A percentile compares a stretch with the other conserved stretches of the same genome.
These are phyloP conservation scores for Pythium chondricola DNA, from an alignment of 352 stramenopile genomes.

Conservation along the genomic window DNA sequence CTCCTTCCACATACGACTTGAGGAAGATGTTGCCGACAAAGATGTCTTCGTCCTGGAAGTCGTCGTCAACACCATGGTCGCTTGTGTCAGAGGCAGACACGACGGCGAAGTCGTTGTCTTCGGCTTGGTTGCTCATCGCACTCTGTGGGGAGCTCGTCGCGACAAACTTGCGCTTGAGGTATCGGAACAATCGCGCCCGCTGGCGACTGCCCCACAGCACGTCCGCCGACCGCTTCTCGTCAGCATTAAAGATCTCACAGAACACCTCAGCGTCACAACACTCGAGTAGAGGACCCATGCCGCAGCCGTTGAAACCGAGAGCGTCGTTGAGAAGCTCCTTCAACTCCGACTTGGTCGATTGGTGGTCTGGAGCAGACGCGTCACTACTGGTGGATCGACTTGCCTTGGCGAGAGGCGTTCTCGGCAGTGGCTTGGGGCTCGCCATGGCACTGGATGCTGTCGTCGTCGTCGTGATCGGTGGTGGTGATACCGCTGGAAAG, in stretches of 20 bases:
- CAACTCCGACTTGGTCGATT: slow-evolving; percentile 32
- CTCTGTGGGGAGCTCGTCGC: slow-evolving; percentile 18
- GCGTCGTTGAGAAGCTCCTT: slow-evolving; percentile 59
- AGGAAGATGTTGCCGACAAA: slow-evolving; percentile 82
- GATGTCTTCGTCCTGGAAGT: slow-evolving; percentile 44
- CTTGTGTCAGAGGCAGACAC: slow-evolving; percentile 2
- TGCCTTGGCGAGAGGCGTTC: background rate
- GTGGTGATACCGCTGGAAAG: background rate
- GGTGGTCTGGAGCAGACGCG: slow-evolving; percentile 10
- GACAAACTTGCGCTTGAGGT: slow-evolving; percentile 63
- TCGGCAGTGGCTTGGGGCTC: background rate
- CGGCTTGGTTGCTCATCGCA: slow-evolving; percentile 21
- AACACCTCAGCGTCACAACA: slow-evolving; percentile 44
- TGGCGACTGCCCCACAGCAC: slow-evolving; percentile 67
- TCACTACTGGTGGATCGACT: slow-evolving; percentile 1
- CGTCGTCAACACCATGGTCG: slow-evolving; percentile 17
- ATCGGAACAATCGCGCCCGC: slow-evolving; percentile 45
- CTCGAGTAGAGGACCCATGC: slow-evolving; percentile 50
- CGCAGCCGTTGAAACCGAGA: slow-evolving; percentile 63
- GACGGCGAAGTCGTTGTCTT: slow-evolving; percentile 20
- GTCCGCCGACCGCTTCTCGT: slow-evolving; percentile 63
- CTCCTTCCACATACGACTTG: slow-evolving; percentile 71
- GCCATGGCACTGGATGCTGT: no score
- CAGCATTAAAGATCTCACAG: slow-evolving; percentile 62
- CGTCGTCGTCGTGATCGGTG: no score